These are phyloP conservation scores for Chlamydomonas urium DNA, from an alignment of 139 green algal species.

Conservation along the genomic window DNA sequence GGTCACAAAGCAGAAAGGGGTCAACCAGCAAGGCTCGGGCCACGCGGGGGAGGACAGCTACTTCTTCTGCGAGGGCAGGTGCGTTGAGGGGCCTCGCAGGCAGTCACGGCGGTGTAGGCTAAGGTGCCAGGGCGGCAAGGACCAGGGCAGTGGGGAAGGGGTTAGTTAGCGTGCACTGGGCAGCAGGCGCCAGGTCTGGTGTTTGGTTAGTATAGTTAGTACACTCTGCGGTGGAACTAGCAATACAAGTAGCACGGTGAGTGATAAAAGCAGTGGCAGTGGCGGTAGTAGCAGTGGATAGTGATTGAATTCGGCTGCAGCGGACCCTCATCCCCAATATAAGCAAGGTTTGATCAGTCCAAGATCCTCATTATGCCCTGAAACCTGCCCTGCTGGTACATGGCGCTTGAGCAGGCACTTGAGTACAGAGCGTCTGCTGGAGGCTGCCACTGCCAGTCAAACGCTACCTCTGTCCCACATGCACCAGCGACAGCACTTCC, in stretches of 20 bases:
- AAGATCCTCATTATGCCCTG: too few species aligned
- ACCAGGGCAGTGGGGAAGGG: too few species aligned
- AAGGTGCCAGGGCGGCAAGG: background rate
- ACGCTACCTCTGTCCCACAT: too few species aligned
- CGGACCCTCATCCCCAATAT: too few species aligned
- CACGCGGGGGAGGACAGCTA: conserved; percentile 87
- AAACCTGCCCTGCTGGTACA: background rate
- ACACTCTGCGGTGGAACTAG: background rate
- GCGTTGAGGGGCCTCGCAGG: background rate
- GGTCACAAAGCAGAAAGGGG: conserved; percentile 54
- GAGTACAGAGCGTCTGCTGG: background rate
- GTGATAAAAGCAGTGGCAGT: background rate
- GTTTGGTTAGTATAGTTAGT: background rate
- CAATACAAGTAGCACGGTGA: background rate
- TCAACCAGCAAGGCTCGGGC: conserved; percentile 66
- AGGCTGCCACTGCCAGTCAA: too few species aligned
- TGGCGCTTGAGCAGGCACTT: background rate
- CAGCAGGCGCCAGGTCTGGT: background rate
- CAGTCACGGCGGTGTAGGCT: background rate
- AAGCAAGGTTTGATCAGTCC: too few species aligned
- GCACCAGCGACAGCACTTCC: too few species aligned
- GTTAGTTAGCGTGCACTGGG: too few species aligned
- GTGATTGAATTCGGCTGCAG: too few species aligned
- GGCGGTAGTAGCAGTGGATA: too few species aligned
- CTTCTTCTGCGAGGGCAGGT: conserved; percentile 52